phyloP scores from a whole-genome alignment of 768 basidiomycete genomes.

The Plicaturopsis crispa region DNA sequence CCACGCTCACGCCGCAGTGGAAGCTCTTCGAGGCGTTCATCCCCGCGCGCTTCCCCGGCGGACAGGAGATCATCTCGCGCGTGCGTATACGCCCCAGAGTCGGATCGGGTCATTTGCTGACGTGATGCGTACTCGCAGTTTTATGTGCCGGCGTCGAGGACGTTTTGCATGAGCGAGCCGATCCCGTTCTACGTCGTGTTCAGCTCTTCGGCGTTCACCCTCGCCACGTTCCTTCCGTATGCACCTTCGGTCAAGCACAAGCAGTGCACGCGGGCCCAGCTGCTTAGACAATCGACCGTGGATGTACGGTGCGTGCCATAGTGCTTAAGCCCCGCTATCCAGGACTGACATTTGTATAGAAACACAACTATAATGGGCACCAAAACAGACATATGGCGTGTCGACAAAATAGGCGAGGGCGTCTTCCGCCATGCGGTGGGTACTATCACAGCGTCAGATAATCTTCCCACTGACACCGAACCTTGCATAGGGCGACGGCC shows the following conservation, averaged over 20 bases:
- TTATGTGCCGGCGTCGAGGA: conserved; percentile 52
- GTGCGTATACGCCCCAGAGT: conserved; percentile 14
- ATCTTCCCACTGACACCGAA: conserved; percentile 8
- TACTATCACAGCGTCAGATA: too few relatives aligned
- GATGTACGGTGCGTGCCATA: conserved; percentile 40
- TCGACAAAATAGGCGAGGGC: conserved; percentile 59
- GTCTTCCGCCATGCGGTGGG: conserved; percentile 49
- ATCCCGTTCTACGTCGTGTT: conserved; percentile 67
- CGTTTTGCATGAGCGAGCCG: conserved; percentile 46
- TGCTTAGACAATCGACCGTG: conserved; percentile 62
- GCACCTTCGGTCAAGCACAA: conserved; percentile 36
- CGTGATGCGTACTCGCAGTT: conserved; percentile 15
- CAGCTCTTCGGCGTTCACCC: conserved; percentile 44
- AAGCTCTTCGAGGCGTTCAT: conserved; percentile 31
- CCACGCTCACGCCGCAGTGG: conserved; percentile 42
- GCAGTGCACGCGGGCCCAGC: conserved; percentile 43
- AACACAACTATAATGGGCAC: conserved; percentile 38
- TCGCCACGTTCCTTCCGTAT: conserved; percentile 50
- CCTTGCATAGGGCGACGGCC: conserved; percentile 51
- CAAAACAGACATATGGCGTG: conserved; percentile 68
- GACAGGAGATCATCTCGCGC: conserved; percentile 31
- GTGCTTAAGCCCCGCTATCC: neutral
- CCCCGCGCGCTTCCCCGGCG: conserved; percentile 25
- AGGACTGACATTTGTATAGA: conserved; percentile 19
- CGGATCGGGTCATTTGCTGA: neutral